Evolutionary conservation across 768 basidiomycete species (phyloP).

Genomic region (Trametes cinnabarina): DNA sequence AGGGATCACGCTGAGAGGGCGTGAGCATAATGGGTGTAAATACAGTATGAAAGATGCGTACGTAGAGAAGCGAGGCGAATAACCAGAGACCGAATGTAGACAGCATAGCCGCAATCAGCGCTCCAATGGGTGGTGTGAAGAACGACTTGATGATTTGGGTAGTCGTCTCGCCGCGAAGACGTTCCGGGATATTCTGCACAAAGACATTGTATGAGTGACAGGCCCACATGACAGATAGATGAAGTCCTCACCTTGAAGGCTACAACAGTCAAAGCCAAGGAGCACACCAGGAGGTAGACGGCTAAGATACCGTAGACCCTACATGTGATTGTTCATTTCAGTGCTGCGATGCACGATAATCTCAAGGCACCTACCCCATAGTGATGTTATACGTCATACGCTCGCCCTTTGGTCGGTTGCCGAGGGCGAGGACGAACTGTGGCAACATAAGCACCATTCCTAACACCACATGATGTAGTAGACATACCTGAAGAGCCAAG

Average conservation of each 20-base stretch:
- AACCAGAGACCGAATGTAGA: slow-evolving; percentile 92
- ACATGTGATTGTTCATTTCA: slow-evolving; percentile 7
- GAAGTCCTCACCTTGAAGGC: slow-evolving; percentile 63
- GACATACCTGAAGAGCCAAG: slow-evolving; percentile 66
- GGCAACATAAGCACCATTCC: background rate
- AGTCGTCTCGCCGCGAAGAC: slow-evolving; percentile 48
- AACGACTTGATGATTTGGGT: slow-evolving; percentile 55
- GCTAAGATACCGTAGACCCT: slow-evolving; percentile 86
- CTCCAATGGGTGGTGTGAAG: slow-evolving; percentile 74
- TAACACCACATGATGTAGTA: background rate
- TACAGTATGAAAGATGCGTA: slow-evolving; percentile 38
- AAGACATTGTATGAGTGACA: background rate
- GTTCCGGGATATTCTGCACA: slow-evolving; percentile 52
- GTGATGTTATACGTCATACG: slow-evolving; percentile 66
- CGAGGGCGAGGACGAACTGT: slow-evolving; percentile 68
- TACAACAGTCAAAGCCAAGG: slow-evolving; percentile 76
- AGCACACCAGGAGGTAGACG: slow-evolving; percentile 83
- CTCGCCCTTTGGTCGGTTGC: slow-evolving; percentile 89
- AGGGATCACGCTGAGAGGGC: slow-evolving; percentile 78
- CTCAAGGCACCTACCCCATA: slow-evolving; percentile 52
- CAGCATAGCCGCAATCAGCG: slow-evolving; percentile 81
- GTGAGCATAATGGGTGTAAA: background rate
- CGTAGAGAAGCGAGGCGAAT: slow-evolving; percentile 80
- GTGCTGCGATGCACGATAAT: background rate
- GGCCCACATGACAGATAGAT: background rate